Conservation (phyloP, 1,284 basidiomycete genomes). For the Leccinum angustisporum region DNA sequence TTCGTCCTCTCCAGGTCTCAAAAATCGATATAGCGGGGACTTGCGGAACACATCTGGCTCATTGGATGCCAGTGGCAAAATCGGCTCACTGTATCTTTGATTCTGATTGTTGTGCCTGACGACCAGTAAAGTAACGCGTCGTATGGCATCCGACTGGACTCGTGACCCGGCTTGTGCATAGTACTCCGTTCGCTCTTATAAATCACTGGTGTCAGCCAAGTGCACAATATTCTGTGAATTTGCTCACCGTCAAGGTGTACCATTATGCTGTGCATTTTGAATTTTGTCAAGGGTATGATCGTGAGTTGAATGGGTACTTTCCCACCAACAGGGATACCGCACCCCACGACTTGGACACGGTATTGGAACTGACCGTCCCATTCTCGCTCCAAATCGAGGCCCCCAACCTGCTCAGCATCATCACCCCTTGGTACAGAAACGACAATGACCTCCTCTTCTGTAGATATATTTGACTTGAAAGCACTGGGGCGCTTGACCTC, state of each 20-base stretch:
- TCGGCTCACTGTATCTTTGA: slow-evolving; percentile 41
- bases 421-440: slow-evolving; percentile 72
- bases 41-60: slow-evolving; percentile 51
- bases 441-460: slow-evolving; percentile 74
- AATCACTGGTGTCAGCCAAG: not conserved
- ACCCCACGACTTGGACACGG: slow-evolving; percentile 77
- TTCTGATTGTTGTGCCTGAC: slow-evolving; percentile 46
- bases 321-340: slow-evolving; percentile 83
- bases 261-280: slow-evolving; percentile 78
- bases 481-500: slow-evolving; percentile 83
- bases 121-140: slow-evolving; percentile 66
- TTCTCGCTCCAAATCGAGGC: slow-evolving; percentile 84
- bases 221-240: not conserved
- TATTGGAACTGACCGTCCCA: slow-evolving; percentile 94
- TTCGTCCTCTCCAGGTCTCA: slow-evolving; percentile 45
- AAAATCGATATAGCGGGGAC: slow-evolving; percentile 52
- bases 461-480: slow-evolving; percentile 72
- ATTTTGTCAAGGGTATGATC: slow-evolving; percentile 83
- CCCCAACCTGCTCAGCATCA: slow-evolving; percentile 56
- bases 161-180: slow-evolving; percentile 68
- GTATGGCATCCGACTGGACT: slow-evolving; percentile 75
- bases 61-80: slow-evolving; percentile 69
- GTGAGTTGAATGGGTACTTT: slow-evolving; percentile 80
- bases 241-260: slow-evolving; percentile 80
- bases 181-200: slow-evolving; percentile 77